Conservation (phyloP, 192 early-diverging fungal genomes). For the Cetraspora pellucida region DNA sequence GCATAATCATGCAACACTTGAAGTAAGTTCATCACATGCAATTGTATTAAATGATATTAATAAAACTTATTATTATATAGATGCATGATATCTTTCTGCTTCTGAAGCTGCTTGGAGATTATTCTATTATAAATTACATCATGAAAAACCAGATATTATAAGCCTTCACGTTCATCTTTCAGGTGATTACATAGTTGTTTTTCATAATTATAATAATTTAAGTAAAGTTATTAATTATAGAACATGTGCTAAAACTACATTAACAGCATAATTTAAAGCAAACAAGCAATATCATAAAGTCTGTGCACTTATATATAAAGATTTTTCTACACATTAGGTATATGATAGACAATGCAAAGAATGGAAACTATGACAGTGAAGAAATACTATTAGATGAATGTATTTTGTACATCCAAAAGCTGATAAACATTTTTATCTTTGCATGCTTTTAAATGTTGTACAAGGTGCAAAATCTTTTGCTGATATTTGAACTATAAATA, state of each 20-base stretch:
- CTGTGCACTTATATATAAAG: not conserved
- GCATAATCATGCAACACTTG: no score
- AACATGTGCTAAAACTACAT: not conserved
- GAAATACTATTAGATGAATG: constrained; percentile 29
- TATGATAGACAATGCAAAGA: not conserved
- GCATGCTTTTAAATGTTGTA: constrained; percentile 34
- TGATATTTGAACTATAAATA: not conserved
- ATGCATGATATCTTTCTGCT: no score
- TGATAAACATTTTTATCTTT: constrained; percentile 37
- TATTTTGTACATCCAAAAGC: constrained; percentile 30
- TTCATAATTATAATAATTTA: constrained; percentile 7
- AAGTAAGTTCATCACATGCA: no score
- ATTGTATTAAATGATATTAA: no score
- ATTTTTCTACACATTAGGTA: constrained; percentile 12
- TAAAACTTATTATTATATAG: no score
- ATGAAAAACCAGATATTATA: no score
- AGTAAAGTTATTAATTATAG: constrained; percentile 4
- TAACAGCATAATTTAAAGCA: constrained; percentile 33
- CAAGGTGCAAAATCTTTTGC: constrained; percentile 24
- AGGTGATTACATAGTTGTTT: not conserved
- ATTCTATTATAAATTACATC: no score
- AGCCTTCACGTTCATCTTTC: no score
- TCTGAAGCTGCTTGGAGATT: no score
- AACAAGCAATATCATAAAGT: constrained; percentile 12
- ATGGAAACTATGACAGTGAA: constrained; percentile 23